phyloP scores from a whole-genome alignment of 495 filamentous ascomycete genomes.

The Trichoderma asperelloides region DNA sequence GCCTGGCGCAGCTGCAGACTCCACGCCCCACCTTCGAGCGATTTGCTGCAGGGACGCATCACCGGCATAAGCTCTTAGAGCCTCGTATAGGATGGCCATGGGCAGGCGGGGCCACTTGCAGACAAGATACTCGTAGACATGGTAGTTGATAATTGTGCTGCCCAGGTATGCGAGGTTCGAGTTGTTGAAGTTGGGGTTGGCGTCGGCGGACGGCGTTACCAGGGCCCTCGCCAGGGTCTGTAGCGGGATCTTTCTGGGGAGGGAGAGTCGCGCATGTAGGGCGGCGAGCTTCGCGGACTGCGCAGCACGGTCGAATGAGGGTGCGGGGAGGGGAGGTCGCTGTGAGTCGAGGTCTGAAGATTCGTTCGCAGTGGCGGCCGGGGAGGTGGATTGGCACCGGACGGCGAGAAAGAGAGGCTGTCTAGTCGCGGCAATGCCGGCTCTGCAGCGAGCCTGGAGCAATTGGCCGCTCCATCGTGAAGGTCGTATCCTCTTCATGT shows the following conservation, averaged over 20 bases:
- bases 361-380: conserved; percentile 7
- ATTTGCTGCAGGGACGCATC: conserved; percentile 58
- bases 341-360: conserved; percentile 12
- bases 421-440: conserved; percentile 10
- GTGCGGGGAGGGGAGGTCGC: conserved; percentile 44
- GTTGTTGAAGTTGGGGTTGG: conserved; percentile 46
- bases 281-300: conserved; percentile 85
- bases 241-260: conserved; percentile 72
- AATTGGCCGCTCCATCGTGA: conserved; percentile 28
- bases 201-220: conserved; percentile 75
- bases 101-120: conserved; percentile 85
- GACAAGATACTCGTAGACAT: conserved; percentile 78
- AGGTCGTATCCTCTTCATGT: conserved; percentile 36
- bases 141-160: conserved; percentile 71
- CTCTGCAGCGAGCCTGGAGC: conserved; percentile 22
- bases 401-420: conserved; percentile 12
- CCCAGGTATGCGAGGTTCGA: conserved; percentile 72
- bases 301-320: conserved; percentile 55
- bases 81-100: conserved; percentile 68
- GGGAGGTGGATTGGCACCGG: conserved; percentile 18
- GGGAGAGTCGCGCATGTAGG: conserved; percentile 80
- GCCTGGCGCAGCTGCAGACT: conserved; percentile 70
- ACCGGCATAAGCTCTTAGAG: conserved; percentile 75
- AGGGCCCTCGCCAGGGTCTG: conserved; percentile 79
- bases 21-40: conserved; percentile 81